Percentiles rank a stretch among this genome's conserved stretches.
phyloP scores from a whole-genome alignment of 495 filamentous ascomycete species.

The Penicillium alfredii region DNA sequence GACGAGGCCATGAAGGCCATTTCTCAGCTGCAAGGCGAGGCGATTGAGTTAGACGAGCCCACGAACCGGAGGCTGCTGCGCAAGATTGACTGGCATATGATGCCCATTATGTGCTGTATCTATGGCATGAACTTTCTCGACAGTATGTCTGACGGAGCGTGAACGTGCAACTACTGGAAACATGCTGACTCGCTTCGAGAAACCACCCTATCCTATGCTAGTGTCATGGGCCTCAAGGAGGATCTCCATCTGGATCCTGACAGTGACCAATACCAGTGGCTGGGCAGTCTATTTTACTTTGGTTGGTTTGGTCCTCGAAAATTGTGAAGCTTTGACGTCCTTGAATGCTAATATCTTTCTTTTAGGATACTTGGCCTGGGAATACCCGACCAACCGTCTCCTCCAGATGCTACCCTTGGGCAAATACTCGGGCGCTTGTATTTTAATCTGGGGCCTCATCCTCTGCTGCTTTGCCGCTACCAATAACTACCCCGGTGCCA shows the following conservation, averaged over 20 bases:
- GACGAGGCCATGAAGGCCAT: constrained; percentile 58
- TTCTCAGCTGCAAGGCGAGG: constrained; percentile 39
- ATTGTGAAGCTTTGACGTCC: too few species aligned
- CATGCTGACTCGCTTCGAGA: constrained; percentile 22
- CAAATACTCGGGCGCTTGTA: constrained; percentile 52
- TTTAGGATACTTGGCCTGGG: constrained; percentile 55
- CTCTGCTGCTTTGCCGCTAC: constrained; percentile 50
- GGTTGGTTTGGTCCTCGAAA: too few species aligned
- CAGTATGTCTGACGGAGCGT: constrained; percentile 33
- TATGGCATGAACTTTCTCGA: constrained; percentile 63
- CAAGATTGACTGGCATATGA: constrained; percentile 56
- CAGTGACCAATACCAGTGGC: constrained; percentile 47
- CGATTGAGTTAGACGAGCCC: constrained; percentile 46
- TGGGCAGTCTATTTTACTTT: constrained; percentile 57
- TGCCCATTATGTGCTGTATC: constrained; percentile 57
- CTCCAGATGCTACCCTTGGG: constrained; percentile 54
- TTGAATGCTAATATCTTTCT: background rate
- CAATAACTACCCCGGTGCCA: constrained; percentile 41
- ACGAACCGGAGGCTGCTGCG: constrained; percentile 50
- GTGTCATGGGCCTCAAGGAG: constrained; percentile 54
- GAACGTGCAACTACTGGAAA: too few species aligned
- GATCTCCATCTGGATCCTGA: constrained; percentile 41
- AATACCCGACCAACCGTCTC: constrained; percentile 57
- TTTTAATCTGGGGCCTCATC: constrained; percentile 53
- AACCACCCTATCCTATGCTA: constrained; percentile 58